Conservation (phyloP, 768 basidiomycete genomes). For the Sporobolomyces pararoseus region DNA sequence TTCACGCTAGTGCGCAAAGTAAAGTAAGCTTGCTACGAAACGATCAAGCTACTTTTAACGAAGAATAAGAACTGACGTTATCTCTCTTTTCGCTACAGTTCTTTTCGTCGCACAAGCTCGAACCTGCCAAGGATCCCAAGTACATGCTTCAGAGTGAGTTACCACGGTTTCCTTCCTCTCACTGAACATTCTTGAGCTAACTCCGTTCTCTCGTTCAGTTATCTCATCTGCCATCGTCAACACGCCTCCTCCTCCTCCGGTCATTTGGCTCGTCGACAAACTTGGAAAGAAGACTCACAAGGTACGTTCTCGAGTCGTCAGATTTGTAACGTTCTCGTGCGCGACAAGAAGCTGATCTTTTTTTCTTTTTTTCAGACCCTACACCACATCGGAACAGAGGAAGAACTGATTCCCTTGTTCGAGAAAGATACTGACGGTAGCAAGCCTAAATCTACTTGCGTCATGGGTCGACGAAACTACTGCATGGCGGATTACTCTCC, state of each 20-base stretch:
- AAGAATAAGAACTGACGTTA: background rate
- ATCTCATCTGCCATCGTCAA: slow-evolving; percentile 93
- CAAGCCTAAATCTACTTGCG: slow-evolving; percentile 68
- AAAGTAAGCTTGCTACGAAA: slow-evolving; percentile 50
- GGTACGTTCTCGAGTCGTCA: slow-evolving; percentile 11
- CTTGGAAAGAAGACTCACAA: slow-evolving; percentile 72
- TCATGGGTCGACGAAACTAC: slow-evolving; percentile 89
- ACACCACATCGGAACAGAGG: slow-evolving; percentile 76
- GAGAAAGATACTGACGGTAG: slow-evolving; percentile 60
- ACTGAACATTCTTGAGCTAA: background rate
- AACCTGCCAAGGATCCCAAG: slow-evolving; percentile 64
- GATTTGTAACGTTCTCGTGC: background rate
- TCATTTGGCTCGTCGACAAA: slow-evolving; percentile 73
- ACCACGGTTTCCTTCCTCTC: slow-evolving; percentile 4
- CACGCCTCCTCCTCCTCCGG: slow-evolving; percentile 71
- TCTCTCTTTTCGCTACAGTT: slow-evolving; percentile 20
- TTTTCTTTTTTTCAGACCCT: slow-evolving; percentile 55
- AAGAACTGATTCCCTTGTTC: slow-evolving; percentile 64
- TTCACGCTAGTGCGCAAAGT: slow-evolving; percentile 70
- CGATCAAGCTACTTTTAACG: background rate
- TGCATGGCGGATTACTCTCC: slow-evolving; percentile 58
- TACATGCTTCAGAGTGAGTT: slow-evolving; percentile 74
- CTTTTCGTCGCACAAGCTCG: slow-evolving; percentile 52
- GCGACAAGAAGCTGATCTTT: too few relatives aligned
- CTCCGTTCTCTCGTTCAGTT: slow-evolving; percentile 47